Percentiles rank a stretch among this genome's conserved stretches.
Conservation (phyloP, 108 stramenopile species). For the Tribonema minus region DNA sequence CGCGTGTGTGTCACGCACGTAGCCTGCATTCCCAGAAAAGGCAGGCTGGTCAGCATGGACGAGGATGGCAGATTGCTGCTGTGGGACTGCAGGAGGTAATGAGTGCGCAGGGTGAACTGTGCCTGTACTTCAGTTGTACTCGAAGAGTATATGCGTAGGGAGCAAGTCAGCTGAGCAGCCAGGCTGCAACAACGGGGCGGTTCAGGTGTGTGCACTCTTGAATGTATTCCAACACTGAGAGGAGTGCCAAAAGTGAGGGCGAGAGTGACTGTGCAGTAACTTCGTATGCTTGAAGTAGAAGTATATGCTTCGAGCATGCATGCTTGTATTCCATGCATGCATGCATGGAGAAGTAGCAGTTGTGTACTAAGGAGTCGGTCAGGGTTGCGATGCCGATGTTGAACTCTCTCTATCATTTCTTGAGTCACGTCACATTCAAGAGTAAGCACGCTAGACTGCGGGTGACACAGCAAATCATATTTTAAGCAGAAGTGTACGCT, state of each 20-base stretch:
- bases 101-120: neutral
- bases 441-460: no score
- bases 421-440: neutral
- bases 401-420: no score
- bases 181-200: slow-evolving; percentile 1
- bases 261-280: neutral
- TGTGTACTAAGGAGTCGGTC: no score
- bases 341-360: no score
- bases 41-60: slow-evolving; percentile 19
- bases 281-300: no score
- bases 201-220: neutral
- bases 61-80: slow-evolving; percentile 1
- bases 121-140: neutral
- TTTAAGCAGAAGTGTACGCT: no score
- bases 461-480: no score
- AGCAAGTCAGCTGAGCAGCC: slow-evolving; percentile 5
- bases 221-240: neutral
- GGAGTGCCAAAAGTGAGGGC: neutral
- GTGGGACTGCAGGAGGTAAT: neutral
- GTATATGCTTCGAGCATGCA: no score
- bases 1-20: slow-evolving; percentile 1
- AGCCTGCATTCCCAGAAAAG: slow-evolving; percentile 12
- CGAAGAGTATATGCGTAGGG: neutral
- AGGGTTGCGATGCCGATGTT: no score
- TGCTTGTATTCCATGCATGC: no score